Conservation (phyloP, 176 grass and related monocot genomes). For the Zea luxurians region DNA sequence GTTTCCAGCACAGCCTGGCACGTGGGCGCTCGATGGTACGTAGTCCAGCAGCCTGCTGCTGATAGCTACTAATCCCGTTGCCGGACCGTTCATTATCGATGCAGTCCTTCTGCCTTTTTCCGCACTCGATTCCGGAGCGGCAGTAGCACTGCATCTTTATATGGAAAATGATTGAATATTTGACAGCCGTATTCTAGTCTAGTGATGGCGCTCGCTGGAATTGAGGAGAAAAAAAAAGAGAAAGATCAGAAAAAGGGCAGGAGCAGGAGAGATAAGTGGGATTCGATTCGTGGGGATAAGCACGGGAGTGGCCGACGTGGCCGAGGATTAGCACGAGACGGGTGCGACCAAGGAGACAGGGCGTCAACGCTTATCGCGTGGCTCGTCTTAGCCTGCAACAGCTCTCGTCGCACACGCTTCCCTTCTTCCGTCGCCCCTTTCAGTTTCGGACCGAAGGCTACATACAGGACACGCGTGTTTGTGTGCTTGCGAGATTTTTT, state of each 20-base stretch:
- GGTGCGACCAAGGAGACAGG: neutral
- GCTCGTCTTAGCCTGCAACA: too few species aligned
- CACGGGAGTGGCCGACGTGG: neutral
- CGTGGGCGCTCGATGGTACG: neutral
- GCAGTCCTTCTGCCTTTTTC: neutral
- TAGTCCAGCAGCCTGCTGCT: too few species aligned
- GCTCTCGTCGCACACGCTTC: too few species aligned
- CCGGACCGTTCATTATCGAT: too few species aligned
- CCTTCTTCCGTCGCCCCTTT: too few species aligned
- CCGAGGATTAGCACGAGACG: neutral
- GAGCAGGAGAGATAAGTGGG: neutral
- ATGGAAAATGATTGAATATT: neutral
- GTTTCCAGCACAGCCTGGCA: neutral
- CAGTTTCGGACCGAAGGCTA: too few species aligned
- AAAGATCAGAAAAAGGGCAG: neutral
- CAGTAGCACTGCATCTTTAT: neutral
- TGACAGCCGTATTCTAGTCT: neutral
- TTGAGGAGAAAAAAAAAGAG: neutral
- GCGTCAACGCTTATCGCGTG: neutral
- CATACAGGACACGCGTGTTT: too few species aligned
- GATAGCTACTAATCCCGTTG: too few species aligned
- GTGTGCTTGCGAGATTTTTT: too few species aligned
- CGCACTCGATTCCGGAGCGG: too few species aligned
- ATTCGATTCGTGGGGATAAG: slow-evolving; percentile 29
- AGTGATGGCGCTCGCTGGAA: neutral